Conservation (phyloP, 2,329 filamentous ascomycete genomes). For the Fusarium sp. region DNA sequence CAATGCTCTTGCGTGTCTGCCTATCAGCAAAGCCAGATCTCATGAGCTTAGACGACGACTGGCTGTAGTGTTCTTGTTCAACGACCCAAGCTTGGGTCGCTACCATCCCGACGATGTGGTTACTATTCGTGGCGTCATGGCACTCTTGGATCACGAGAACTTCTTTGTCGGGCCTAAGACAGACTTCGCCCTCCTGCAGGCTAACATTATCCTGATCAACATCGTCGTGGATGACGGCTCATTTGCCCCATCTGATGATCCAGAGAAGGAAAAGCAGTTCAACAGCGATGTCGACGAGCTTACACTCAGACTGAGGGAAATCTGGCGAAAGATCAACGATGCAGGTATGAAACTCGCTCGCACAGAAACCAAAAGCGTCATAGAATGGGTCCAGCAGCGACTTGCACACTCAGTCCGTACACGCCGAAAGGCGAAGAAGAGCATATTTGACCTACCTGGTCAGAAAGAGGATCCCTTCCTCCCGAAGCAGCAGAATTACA, state of each 20-base stretch:
- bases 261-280: conserved; percentile 60
- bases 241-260: conserved; percentile 40
- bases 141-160: conserved; percentile 57
- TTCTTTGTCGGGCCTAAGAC: conserved; percentile 65
- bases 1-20: conserved; percentile 67
- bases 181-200: conserved; percentile 74
- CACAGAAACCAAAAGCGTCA: conserved; percentile 78
- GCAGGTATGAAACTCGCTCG: conserved; percentile 76
- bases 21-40: conserved; percentile 58
- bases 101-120: conserved; percentile 54
- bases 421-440: conserved; percentile 62
- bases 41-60: conserved; percentile 73
- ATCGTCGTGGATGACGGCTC: conserved; percentile 75
- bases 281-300: conserved; percentile 77
- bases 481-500: conserved; percentile 59
- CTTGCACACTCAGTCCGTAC: conserved; percentile 77
- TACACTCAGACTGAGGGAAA: conserved; percentile 64
- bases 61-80: conserved; percentile 70
- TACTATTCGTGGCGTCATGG: conserved; percentile 54
- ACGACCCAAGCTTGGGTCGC: conserved; percentile 54
- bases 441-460: conserved; percentile 56
- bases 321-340: conserved; percentile 74
- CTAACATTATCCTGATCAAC: conserved; percentile 75
- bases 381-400: conserved; percentile 80
- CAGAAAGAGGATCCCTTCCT: conserved; percentile 51